Conservation (phyloP, 441 rosid genomes). For the Kokia cookei region DNA sequence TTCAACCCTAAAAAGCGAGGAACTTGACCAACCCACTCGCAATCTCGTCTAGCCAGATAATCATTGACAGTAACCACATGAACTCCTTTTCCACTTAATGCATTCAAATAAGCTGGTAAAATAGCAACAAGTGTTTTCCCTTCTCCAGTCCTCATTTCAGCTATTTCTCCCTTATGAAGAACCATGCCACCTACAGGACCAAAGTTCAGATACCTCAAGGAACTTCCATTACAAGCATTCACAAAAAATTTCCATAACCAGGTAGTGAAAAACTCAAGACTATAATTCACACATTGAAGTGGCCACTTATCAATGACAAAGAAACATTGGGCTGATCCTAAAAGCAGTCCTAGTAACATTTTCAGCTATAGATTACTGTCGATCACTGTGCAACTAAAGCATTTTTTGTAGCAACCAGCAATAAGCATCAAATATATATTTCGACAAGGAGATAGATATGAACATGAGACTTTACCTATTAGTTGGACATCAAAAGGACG, state of each 20-base stretch:
- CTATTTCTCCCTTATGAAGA: constrained; percentile 94
- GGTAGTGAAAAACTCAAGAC: neutral
- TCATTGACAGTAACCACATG: constrained; percentile 93
- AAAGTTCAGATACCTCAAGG: neutral
- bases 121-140: constrained; percentile 98
- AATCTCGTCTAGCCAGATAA: constrained; percentile 91
- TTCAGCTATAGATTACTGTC: neutral
- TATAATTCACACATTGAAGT: neutral
- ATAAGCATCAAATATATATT: neutral
- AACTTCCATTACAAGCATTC: neutral
- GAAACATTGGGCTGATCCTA: neutral
- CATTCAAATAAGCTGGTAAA: constrained; percentile 92
- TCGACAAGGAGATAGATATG: neutral
- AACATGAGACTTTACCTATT: constrained; percentile 44
- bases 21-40: constrained; percentile 99
- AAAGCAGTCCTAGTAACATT: neutral
- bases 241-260: neutral
- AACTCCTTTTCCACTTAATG: constrained; percentile 89
- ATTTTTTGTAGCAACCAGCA: neutral
- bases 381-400: neutral
- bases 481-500: constrained; percentile 91
- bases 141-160: constrained; percentile 99
- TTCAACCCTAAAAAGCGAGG: constrained; percentile 95
- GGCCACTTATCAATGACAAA: neutral
- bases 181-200: constrained; percentile 79